Percentiles rank a stretch among this genome's conserved stretches.
phyloP scores from a whole-genome alignment of 306 rosid species.

The Malus asiatica region DNA sequence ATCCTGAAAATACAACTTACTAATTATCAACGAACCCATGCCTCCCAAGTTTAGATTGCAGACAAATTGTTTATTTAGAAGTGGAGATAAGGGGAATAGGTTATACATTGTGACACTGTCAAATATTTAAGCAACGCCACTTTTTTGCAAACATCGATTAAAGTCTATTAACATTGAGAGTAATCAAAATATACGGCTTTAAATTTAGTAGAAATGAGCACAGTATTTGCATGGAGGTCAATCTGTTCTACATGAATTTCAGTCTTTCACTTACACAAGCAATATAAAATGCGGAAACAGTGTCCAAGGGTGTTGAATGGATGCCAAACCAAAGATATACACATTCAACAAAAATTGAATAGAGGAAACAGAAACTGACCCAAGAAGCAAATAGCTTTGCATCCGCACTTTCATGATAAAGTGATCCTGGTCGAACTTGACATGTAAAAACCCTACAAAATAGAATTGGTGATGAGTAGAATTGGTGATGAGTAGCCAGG shows the following conservation, averaged over 20 bases:
- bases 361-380: conserved; percentile 49
- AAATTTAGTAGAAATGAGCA: background rate
- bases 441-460: conserved; percentile 66
- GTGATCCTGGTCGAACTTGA: conserved; percentile 94
- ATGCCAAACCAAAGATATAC: conserved; percentile 5
- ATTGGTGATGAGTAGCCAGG: conserved; percentile 11
- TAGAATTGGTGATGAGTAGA: conserved; percentile 26
- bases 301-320: background rate
- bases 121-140: background rate
- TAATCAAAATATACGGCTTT: background rate
- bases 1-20: conserved; percentile 38
- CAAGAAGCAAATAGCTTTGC: conserved; percentile 84
- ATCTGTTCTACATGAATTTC: background rate
- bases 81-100: background rate
- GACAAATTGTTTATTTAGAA: background rate
- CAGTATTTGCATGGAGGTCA: background rate
- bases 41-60: background rate
- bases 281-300: conserved; percentile 7
- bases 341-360: background rate
- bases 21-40: background rate
- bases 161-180: background rate
- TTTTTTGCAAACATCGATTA: background rate
- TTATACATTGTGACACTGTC: background rate
- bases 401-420: conserved; percentile 69
- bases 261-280: background rate